A percentile compares a stretch with the other conserved stretches of the same genome.
phyloP scores from a whole-genome alignment of 495 filamentous ascomycete genomes.

The Penicillium goetzii region DNA sequence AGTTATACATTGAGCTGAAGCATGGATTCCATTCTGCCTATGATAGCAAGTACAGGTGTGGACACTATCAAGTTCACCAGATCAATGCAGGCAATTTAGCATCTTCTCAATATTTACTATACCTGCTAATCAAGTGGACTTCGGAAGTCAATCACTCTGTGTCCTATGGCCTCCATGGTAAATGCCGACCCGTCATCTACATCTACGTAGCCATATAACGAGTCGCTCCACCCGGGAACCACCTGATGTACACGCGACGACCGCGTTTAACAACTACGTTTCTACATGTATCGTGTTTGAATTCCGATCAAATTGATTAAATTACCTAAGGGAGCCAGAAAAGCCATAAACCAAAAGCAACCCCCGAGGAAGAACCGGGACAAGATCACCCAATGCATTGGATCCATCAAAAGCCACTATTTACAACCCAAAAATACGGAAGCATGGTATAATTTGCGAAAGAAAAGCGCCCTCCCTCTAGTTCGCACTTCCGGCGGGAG shows the following conservation, averaged over 20 bases:
- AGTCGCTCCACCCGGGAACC: not conserved
- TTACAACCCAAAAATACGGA: slow-evolving; percentile 28
- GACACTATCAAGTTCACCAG: too few species aligned
- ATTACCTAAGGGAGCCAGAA: slow-evolving; percentile 9
- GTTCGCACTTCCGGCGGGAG: slow-evolving; percentile 34
- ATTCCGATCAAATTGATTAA: slow-evolving; percentile 12
- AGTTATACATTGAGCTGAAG: too few species aligned
- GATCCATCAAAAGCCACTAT: slow-evolving; percentile 25
- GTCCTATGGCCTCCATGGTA: too few species aligned
- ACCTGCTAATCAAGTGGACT: too few species aligned
- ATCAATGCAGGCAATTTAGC: too few species aligned
- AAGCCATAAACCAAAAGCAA: slow-evolving; percentile 3
- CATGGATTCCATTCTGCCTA: too few species aligned
- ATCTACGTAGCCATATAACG: too few species aligned
- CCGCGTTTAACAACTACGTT: not conserved
- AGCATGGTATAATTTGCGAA: slow-evolving; percentile 9
- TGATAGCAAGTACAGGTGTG: too few species aligned
- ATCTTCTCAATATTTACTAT: too few species aligned
- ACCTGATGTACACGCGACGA: not conserved
- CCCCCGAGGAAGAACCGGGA: not conserved
- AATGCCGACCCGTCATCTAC: too few species aligned
- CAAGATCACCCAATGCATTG: slow-evolving; percentile 26
- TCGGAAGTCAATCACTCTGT: too few species aligned
- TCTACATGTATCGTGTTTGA: not conserved
- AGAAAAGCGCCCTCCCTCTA: slow-evolving; percentile 15